A percentile compares a stretch with the other conserved stretches of the same genome.
phyloP scores from a whole-genome alignment of 2,329 filamentous ascomycete genomes.

The Curvularia eragrostidis region DNA sequence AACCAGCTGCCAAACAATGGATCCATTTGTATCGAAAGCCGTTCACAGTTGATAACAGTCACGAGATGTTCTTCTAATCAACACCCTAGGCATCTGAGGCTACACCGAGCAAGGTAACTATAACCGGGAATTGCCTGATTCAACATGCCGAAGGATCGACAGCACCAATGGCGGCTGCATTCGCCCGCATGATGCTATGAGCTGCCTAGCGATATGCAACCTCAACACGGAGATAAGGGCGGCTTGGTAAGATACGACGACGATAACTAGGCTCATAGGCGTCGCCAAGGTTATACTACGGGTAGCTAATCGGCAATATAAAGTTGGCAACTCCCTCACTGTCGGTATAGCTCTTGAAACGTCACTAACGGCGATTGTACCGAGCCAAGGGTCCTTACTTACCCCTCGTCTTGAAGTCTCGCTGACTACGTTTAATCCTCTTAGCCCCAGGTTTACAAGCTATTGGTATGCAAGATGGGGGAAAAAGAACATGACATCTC shows the following conservation, averaged over 20 bases:
- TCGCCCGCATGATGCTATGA: conserved; percentile 16
- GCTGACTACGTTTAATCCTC: not conserved
- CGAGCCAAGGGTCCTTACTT: not conserved
- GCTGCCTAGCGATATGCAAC: conserved; percentile 22
- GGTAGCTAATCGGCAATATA: conserved; percentile 2
- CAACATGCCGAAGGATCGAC: conserved; percentile 32
- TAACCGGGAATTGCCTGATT: conserved; percentile 31
- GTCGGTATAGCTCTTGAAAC: not conserved
- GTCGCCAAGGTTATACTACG: conserved; percentile 29
- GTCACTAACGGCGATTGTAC: not conserved
- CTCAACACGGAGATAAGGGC: conserved; percentile 19
- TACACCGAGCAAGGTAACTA: conserved; percentile 20
- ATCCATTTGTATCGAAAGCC: not conserved
- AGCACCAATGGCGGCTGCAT: conserved; percentile 21
- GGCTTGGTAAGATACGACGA: conserved; percentile 11
- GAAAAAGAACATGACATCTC: conserved; percentile 35
- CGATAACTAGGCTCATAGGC: conserved; percentile 23
- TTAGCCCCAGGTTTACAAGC: not conserved
- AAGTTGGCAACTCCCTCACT: not conserved
- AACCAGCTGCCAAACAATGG: not conserved
- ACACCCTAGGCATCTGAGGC: not conserved
- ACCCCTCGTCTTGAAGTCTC: not conserved
- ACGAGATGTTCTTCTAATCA: not conserved
- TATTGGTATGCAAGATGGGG: conserved; percentile 18
- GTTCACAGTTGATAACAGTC: not conserved